Percentiles rank a stretch among this genome's conserved stretches.
phyloP scores from a whole-genome alignment of 2,329 filamentous ascomycete genomes.

The Colletotrichum sp. region DNA sequence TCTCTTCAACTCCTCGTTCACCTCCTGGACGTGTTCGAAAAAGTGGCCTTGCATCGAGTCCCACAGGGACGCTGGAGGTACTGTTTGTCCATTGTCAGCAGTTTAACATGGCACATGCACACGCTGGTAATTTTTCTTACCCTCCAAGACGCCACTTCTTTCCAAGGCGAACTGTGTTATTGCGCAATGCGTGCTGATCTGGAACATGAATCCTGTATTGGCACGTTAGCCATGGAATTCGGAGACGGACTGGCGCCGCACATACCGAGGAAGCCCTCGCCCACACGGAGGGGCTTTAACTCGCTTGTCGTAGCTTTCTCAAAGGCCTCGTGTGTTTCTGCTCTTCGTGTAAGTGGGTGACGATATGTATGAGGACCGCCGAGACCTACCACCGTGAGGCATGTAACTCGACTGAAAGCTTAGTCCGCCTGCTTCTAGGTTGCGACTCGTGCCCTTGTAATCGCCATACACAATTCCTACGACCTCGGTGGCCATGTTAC shows the following conservation, averaged over 20 bases:
- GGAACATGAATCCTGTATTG: slow-evolving; percentile 32
- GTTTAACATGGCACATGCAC: background rate
- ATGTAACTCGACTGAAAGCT: slow-evolving; percentile 33
- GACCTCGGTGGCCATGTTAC: slow-evolving; percentile 57
- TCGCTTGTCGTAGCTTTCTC: slow-evolving; percentile 23
- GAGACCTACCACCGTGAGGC: slow-evolving; percentile 27
- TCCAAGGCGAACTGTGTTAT: slow-evolving; percentile 26
- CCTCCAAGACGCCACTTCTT: slow-evolving; percentile 20
- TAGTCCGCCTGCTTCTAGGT: slow-evolving; percentile 31
- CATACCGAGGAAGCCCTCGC: slow-evolving; percentile 27
- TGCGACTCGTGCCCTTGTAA: slow-evolving; percentile 31
- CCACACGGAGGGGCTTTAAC: slow-evolving; percentile 23
- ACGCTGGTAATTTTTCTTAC: background rate
- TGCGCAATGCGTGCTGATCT: slow-evolving; percentile 27
- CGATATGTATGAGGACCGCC: slow-evolving; percentile 1
- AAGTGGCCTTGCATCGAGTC: slow-evolving; percentile 26
- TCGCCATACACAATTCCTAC: slow-evolving; percentile 46
- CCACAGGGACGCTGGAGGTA: slow-evolving; percentile 22
- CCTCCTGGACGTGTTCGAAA: slow-evolving; percentile 22
- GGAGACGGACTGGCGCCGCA: background rate
- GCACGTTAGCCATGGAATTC: slow-evolving; percentile 34
- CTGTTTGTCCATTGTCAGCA: slow-evolving; percentile 4
- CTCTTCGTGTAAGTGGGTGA: background rate
- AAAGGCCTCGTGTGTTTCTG: slow-evolving; percentile 28
- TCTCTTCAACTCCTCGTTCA: slow-evolving; percentile 18